Evolutionary conservation across 2,329 filamentous ascomycete genomes (phyloP).

Genomic region (Colletotrichum euphorbiae): DNA sequence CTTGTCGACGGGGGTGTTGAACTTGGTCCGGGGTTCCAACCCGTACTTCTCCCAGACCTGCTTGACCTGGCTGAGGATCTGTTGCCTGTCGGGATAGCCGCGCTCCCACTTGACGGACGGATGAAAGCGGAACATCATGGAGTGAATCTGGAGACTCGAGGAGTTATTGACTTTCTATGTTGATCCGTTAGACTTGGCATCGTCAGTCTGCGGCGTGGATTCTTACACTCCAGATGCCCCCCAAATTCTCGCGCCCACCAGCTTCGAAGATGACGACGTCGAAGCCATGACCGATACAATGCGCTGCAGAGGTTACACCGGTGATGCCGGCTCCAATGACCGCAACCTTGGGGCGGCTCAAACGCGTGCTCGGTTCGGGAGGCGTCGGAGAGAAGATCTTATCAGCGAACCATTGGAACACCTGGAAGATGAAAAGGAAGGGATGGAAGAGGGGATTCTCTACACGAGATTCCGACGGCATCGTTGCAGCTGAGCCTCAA

Average conservation of each 20-base stretch:
- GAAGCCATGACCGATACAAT: constrained; percentile 88
- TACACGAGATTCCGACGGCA: constrained; percentile 48
- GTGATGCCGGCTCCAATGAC: constrained; percentile 79
- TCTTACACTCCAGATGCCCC: constrained; percentile 83
- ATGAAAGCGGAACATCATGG: constrained; percentile 89
- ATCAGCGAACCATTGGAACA: constrained; percentile 73
- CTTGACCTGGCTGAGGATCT: constrained; percentile 79
- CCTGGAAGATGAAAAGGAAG: constrained; percentile 71
- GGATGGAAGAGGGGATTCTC: constrained; percentile 62
- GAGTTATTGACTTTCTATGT: constrained; percentile 81
- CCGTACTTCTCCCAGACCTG: constrained; percentile 81
- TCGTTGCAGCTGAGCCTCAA: constrained; percentile 40
- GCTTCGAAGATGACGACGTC: constrained; percentile 84
- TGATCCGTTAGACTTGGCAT: constrained; percentile 1
- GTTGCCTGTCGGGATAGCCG: constrained; percentile 81
- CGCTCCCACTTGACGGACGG: constrained; percentile 79
- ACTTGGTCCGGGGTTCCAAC: constrained; percentile 76
- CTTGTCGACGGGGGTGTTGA: constrained; percentile 76
- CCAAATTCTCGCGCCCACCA: constrained; percentile 72
- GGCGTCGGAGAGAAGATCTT: constrained; percentile 77
- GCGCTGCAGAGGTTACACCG: constrained; percentile 81
- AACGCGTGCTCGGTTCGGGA: constrained; percentile 66
- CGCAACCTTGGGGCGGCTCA: constrained; percentile 74
- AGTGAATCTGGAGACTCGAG: constrained; percentile 85
- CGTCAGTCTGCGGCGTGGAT: not conserved